Base-by-base conservation (phyloP, 2,329 filamentous ascomycete species). In the Aureobasidium pullulans region DNA sequence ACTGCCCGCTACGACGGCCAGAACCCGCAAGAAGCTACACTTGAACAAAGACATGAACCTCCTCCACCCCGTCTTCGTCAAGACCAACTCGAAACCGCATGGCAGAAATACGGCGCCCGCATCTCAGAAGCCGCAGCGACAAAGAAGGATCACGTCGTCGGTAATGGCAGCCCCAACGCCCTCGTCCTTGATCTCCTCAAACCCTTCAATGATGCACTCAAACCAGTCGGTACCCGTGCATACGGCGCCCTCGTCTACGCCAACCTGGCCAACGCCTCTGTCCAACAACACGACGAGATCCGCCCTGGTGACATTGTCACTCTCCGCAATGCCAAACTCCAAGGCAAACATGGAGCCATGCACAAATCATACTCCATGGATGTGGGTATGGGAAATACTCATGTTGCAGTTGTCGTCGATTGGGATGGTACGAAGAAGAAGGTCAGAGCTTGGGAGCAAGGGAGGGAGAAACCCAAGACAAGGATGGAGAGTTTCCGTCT, bases 381-480 rank as follows among this genome's bases (percentile, higher is more conserved):
- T 66, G 89, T 96, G 1, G 92, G 91, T 64, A 94, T 90, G 71
- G 57, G 57, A 13, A 69, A 68, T 1, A 39, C 93, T 64, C 94
- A 99, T 68, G 93, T 97, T 0, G 94, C 84, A 2, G 78, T 99
- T 2, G 93, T 99, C 4, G 84, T 90, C 9, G 94, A 99, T 72
- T 99, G 94, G 94, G 94, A 99, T 72, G 94, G 94, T 3, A 96
- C 90, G 42, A 96, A 96, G 83, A 96, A 96, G 81, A 96, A 97
- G 80, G 87, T 99, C 29, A 79, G 92, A 31, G 92, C 87, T 1
- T 97, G 90, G 89, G 94, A 97, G 73, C 94, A 99, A 71, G 93
- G 93, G 0, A 80, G 93, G 13, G 93, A 97, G 77, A 92, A 85
- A 72, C 93, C 88, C 73, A 97, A 96, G 79, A 87, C 95, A 58